Evolutionary conservation across 2,329 filamentous ascomycete species (phyloP), one percentile per base, ranked within the genome.

Genomic region (Xylaria arbuscula): DNA sequence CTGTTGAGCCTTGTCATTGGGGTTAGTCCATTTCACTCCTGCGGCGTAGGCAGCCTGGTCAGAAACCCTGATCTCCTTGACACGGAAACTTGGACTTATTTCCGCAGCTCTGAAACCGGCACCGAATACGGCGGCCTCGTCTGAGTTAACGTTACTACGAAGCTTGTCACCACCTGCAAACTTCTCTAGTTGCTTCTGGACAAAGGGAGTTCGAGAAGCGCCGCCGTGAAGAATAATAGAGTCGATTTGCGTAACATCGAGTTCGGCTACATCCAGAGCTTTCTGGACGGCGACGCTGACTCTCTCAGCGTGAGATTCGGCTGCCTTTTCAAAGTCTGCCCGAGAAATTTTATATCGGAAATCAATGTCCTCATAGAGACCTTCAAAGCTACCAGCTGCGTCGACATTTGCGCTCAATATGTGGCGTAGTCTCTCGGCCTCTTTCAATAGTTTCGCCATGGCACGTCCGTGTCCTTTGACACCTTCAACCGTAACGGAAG

Each of bases 91-190:
- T 48, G 95, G 94, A 81, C 93, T 98, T 67, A 99, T 86, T 74
- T 93, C 90, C 61, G 96, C 96, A 59, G 93, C 96, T 78, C 94
- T 93, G 86, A 99, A 98, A 34, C 92, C 94, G 64, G 96, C 95
- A 75, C 96, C 96, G 80, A 98, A 97, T 10, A 97, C 96, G 59
- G 96, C 96, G 28, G 96, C 92, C 82, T 99, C 96, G 76, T 99
- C 96, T 11, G 95, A 92, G 82, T 99, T 99, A 78, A 99, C 96
- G 75, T 97, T 99, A 77, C 91, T 92, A 72, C 94, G 91, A 68
- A 99, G 86, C 84, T 97, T 98, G 60, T 92, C 89, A 8, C 89
- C 81, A 45, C 93, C 92, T 59, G 90, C 87, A 51, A 92, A 81
- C 70, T 89, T 88, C 81, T 98, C 94, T 17, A 99, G 88, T 75